Percentiles rank a stretch among this genome's conserved stretches.
phyloP scores from a whole-genome alignment of 441 rosid species.

The Arabidopsis lyrata region DNA sequence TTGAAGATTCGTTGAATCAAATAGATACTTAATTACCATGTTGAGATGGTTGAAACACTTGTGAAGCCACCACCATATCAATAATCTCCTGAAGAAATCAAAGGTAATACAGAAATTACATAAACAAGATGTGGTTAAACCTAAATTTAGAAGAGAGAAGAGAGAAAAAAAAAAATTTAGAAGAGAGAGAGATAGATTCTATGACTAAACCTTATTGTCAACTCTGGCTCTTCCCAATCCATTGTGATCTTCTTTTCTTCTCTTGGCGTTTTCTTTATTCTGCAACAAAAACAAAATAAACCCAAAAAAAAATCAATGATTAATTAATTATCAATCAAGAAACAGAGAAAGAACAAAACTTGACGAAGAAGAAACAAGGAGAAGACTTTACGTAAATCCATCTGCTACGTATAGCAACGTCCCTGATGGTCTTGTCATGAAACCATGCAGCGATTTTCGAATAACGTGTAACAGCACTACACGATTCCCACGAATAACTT shows the following conservation, averaged over 20 bases:
- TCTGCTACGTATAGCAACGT: slow-evolving; percentile 76
- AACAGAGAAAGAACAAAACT: slow-evolving; percentile 5
- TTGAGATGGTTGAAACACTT: slow-evolving; percentile 5
- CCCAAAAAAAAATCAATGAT: neutral
- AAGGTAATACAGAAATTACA: slow-evolving; percentile 9
- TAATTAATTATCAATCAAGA: neutral
- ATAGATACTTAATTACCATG: slow-evolving; percentile 19
- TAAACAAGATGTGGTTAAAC: neutral
- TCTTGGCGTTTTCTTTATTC: slow-evolving; percentile 65
- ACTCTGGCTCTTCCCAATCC: slow-evolving; percentile 56
- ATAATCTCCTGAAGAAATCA: slow-evolving; percentile 24
- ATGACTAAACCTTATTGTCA: slow-evolving; percentile 58
- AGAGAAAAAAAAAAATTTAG: too few species aligned
- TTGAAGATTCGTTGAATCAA: too few species aligned
- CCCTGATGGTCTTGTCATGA: slow-evolving; percentile 64
- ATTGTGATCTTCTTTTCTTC: slow-evolving; percentile 65
- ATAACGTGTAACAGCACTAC: slow-evolving; percentile 46
- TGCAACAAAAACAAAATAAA: slow-evolving; percentile 40
- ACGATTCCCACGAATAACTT: slow-evolving; percentile 59
- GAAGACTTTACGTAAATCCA: slow-evolving; percentile 64
- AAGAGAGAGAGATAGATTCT: neutral
- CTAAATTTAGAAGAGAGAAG: neutral
- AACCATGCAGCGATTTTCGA: slow-evolving; percentile 66
- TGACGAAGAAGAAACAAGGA: neutral
- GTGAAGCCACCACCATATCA: slow-evolving; percentile 4